Percentiles rank a stretch among this genome's conserved stretches.
Evolutionary conservation across 2,329 filamentous ascomycete genomes (phyloP).

Genomic region (Graphilbum ipis-grandicollis): DNA sequence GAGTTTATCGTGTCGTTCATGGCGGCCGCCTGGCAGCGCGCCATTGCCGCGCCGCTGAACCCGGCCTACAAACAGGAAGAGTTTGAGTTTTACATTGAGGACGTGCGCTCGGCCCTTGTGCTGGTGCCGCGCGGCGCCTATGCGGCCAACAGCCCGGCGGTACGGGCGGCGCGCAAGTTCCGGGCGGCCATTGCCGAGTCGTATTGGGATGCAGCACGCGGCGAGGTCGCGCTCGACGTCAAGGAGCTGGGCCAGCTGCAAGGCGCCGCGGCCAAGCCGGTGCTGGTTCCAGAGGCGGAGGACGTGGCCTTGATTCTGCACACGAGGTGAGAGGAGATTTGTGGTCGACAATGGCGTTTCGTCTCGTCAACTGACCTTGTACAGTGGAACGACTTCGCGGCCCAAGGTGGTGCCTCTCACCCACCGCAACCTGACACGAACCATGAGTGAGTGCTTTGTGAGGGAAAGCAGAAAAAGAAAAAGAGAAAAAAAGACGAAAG

Average conservation of each 20-base stretch:
- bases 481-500: too few species aligned
- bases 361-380: too few species aligned
- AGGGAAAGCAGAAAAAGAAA: too few species aligned
- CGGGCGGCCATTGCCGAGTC: conserved; percentile 74
- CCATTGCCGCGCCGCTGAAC: conserved; percentile 72
- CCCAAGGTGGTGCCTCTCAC: conserved; percentile 75
- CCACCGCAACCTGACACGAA: conserved; percentile 63
- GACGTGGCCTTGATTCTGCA: conserved; percentile 71
- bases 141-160: conserved; percentile 48
- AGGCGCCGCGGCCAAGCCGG: conserved; percentile 20
- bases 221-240: conserved; percentile 57
- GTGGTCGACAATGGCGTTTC: not conserved
- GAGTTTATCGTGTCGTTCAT: conserved; percentile 81
- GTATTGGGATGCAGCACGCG: conserved; percentile 51
- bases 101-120: conserved; percentile 63
- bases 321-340: conserved; percentile 32
- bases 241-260: conserved; percentile 56
- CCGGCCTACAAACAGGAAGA: conserved; percentile 78
- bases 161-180: conserved; percentile 62
- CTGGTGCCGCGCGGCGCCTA: conserved; percentile 59
- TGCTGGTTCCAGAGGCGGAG: conserved; percentile 43
- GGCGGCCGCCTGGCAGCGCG: conserved; percentile 70
- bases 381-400: conserved; percentile 60
- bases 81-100: conserved; percentile 84
- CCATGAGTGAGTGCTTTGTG: conserved; percentile 44